Percentiles rank a stretch among this genome's conserved stretches.
These are phyloP conservation scores for Panicum virgatum DNA, from an alignment of 202 grass and related monocot species.

Conservation along the genomic window DNA sequence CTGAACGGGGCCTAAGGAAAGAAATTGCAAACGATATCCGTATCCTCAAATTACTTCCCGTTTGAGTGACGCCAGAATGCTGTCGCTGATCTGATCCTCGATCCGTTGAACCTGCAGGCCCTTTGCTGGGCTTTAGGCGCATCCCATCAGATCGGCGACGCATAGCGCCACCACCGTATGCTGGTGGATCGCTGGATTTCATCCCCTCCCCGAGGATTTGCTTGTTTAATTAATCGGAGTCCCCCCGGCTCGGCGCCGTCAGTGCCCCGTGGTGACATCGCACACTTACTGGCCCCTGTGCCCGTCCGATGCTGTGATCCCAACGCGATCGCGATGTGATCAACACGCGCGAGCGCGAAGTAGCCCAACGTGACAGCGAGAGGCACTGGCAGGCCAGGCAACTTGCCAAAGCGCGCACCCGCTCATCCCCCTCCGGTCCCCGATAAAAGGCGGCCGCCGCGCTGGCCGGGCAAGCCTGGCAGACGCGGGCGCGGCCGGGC, in stretches of 20 bases:
- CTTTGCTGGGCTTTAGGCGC: background rate
- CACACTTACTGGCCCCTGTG: background rate
- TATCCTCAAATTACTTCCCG: background rate
- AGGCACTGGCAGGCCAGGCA: background rate
- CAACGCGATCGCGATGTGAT: conserved; percentile 15
- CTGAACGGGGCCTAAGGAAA: too few species aligned
- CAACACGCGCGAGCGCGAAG: conserved; percentile 1
- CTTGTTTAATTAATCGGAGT: conserved; percentile 30
- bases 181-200: conserved; percentile 19
- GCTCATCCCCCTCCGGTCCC: background rate
- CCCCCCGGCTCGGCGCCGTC: too few species aligned
- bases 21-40: background rate
- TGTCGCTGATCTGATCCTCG: background rate
- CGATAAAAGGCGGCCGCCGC: conserved; percentile 29
- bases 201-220: conserved; percentile 2
- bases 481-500: conserved; percentile 23
- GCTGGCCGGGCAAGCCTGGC: conserved; percentile 36
- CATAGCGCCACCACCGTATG: background rate
- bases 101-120: background rate
- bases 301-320: background rate
- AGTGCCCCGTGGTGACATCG: conserved; percentile 43
- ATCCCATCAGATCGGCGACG: background rate
- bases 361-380: background rate
- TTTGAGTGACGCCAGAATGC: background rate
- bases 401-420: background rate